Evolutionary conservation across 768 basidiomycete species (phyloP), one percentile per base, ranked within the genome.

Genomic region (Trametes sanguinea): DNA sequence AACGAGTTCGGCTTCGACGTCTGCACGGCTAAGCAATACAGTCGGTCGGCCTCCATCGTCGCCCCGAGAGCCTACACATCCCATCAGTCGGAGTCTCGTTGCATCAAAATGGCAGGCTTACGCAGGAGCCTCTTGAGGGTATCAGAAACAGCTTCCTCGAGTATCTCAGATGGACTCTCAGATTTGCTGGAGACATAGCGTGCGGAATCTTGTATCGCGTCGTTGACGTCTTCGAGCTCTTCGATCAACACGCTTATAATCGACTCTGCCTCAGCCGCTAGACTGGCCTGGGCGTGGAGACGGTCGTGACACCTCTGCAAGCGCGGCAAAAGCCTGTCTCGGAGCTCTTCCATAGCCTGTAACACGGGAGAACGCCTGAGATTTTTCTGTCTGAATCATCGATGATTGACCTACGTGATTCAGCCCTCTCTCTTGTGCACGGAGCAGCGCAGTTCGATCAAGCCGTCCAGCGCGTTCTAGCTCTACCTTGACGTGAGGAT

Each of bases 181-280:
- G 40, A 30, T 16, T 14, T 7, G 5, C 29, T 6, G 0, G 32
- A 2, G 14, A 3, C 37, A 14, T 30, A 14, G 35, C 16, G 40
- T 40, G 53, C 33, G 11, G 61, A n/a, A 6, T 16, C 27, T n/a
- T 54, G 57, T 0, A 61, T 53, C 10, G 62, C 63, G 45, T 66
- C 65, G 37, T 57, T 55, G 39, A 61, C 43, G 16, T 69, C 66
- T 37, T 67, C 68, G 7, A 78, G 57, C 56, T 80, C 78, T 54
- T 76, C 74, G 1, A 68, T 67, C 22, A 80, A 65, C 2, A 72
- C 72, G 14, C 74, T 72, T 13, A 76, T 54, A 32, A 76, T 62
- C 0, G 72, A 76, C 39, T 76, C 75, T 2, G 73, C 65, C 32
- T 77, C 74, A 14, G 57, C 51, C 8, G 64, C 59, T 0, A 66